These are phyloP conservation scores for Solanum ahanhuiri DNA, from an alignment of 257 asterid genomes.

Conservation along the genomic window DNA sequence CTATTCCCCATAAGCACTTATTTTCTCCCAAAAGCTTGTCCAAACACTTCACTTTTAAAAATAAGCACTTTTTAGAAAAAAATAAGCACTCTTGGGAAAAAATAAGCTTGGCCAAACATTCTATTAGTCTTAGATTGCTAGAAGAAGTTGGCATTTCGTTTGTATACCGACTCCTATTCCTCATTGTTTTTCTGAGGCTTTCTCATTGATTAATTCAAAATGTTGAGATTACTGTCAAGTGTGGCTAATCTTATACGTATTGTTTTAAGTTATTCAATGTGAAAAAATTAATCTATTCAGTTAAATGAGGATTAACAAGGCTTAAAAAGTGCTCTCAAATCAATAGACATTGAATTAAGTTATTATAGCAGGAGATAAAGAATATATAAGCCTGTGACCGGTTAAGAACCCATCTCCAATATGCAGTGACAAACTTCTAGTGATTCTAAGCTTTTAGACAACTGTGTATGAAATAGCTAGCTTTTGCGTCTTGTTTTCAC, in stretches of 20 bases:
- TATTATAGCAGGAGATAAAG: background rate
- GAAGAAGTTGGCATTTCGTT: background rate
- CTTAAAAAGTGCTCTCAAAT: background rate
- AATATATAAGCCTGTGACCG: background rate
- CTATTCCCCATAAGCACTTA: background rate
- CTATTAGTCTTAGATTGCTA: background rate
- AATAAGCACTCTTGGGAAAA: background rate
- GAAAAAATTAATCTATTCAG: background rate
- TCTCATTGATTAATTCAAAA: background rate
- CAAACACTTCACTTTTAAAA: background rate
- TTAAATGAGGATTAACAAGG: background rate
- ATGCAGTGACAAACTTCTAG: background rate
- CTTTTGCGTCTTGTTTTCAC: background rate
- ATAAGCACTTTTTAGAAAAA: background rate
- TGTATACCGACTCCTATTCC: background rate
- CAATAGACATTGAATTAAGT: background rate
- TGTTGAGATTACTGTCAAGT: background rate
- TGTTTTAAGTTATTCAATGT: background rate
- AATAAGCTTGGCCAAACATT: background rate
- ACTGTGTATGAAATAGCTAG: background rate
- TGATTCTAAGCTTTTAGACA: background rate
- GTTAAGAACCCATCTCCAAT: background rate
- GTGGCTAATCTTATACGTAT: background rate
- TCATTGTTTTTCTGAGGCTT: background rate
- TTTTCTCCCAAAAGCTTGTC: background rate